These are phyloP conservation scores for Boehmeria nivea DNA, from an alignment of 306 rosid species.

Conservation along the genomic window DNA sequence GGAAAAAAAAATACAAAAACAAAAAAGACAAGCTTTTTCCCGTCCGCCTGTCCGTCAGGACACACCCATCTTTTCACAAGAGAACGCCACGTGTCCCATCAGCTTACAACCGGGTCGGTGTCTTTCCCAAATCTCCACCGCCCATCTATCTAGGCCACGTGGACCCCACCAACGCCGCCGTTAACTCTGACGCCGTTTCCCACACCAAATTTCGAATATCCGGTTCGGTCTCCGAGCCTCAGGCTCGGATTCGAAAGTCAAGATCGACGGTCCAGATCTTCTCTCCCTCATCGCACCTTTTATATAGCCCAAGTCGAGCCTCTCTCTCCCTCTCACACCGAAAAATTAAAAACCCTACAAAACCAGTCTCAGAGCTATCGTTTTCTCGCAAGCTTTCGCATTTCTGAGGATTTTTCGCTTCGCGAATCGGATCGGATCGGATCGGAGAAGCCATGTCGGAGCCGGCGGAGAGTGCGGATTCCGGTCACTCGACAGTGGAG, in stretches of 20 bases:
- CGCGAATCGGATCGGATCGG: constrained; percentile 1
- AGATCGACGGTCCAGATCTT: constrained; percentile 23
- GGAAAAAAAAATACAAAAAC: background rate
- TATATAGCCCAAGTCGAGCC: constrained; percentile 10
- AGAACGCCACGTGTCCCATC: constrained; percentile 23
- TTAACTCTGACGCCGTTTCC: constrained; percentile 17
- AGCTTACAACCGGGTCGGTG: constrained; percentile 18
- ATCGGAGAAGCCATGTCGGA: constrained; percentile 41
- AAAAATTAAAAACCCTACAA: constrained; percentile 18
- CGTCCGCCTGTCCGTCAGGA: no score
- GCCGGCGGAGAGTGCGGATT: no score
- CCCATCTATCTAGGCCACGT: constrained; percentile 9
- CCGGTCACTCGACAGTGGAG: constrained; percentile 7
- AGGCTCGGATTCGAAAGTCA: background rate
- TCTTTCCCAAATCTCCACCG: constrained; percentile 18
- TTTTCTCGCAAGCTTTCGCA: background rate
- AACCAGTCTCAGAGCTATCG: background rate
- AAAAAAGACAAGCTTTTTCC: no score
- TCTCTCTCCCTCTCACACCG: background rate
- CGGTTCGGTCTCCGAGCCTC: constrained; percentile 18
- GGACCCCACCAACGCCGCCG: background rate
- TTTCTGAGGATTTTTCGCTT: constrained; percentile 1
- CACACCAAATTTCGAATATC: constrained; percentile 14
- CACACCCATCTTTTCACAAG: background rate
- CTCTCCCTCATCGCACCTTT: constrained; percentile 30